These are phyloP conservation scores for Phytophthora cryptogea DNA, from an alignment of 352 stramenopile genomes.

Conservation along the genomic window DNA sequence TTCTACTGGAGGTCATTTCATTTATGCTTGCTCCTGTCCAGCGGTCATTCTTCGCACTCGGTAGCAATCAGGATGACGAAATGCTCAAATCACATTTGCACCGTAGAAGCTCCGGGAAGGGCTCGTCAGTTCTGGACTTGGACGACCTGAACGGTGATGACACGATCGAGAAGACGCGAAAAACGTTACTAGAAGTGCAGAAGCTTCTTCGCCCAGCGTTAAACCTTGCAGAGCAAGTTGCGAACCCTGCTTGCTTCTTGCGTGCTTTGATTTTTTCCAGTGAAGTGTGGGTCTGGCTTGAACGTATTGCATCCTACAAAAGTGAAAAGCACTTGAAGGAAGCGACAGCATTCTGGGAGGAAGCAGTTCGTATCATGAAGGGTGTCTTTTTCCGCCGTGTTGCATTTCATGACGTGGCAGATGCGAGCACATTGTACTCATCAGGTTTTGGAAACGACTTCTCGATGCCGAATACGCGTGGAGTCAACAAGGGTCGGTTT, in stretches of 20 bases:
- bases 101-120: slow-evolving; percentile 40
- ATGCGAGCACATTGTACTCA: slow-evolving; percentile 32
- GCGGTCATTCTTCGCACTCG: slow-evolving; percentile 70
- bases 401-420: slow-evolving; percentile 58
- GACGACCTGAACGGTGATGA: slow-evolving; percentile 48
- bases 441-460: slow-evolving; percentile 39
- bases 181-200: slow-evolving; percentile 63
- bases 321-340: slow-evolving; percentile 79
- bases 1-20: slow-evolving; percentile 68
- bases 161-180: slow-evolving; percentile 64
- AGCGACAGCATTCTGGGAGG: slow-evolving; percentile 76
- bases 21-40: slow-evolving; percentile 72
- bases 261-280: slow-evolving; percentile 62
- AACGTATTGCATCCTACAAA: slow-evolving; percentile 79
- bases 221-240: slow-evolving; percentile 68
- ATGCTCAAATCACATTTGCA: slow-evolving; percentile 47
- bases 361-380: slow-evolving; percentile 76
- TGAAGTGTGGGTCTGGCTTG: slow-evolving; percentile 81
- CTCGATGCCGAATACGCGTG: slow-evolving; percentile 27
- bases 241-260: slow-evolving; percentile 59
- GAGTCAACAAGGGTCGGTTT: slow-evolving; percentile 46
- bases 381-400: slow-evolving; percentile 80
- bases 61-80: slow-evolving; percentile 74
- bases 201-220: slow-evolving; percentile 70
- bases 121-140: slow-evolving; percentile 17